Base-by-base conservation (phyloP, 2,329 filamentous ascomycete species). In the Lecanosticta acicola region DNA sequence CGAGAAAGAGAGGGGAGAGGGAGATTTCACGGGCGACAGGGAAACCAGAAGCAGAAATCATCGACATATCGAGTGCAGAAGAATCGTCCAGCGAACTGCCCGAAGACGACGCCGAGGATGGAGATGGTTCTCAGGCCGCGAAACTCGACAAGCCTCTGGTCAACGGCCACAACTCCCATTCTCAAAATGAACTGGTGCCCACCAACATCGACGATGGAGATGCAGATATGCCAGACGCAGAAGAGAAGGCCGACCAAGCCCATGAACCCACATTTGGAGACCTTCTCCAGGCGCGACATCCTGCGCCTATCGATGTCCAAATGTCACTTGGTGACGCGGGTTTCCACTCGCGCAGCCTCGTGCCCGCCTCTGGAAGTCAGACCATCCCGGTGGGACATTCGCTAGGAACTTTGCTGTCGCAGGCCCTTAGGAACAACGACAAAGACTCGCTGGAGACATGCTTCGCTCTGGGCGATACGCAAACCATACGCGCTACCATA, bases 401-500 rank as follows among this genome's bases (percentile, higher is more conserved):
- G 4, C 79, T 98, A 41, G 85, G 86, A 39, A 95, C 88, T 3
- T 88, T 96, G n/a, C 82, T 98, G 49, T 83, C 89, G 11, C 91
- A 97, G 68, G 88, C 93, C 4, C 82, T 98, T 46, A 85, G 85
- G 60, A 96, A 90, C 50, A 93, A 96, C 68, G 93, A 98, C 70
- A 78, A 79, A 51, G 83, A 85, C 53, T 83, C 96, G 42, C 83
- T 98, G 58, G 91, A 97, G 72, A 89, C 87, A 0, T 97, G 91
- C 68, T 80, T 98, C 59, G 85, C 88, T 60, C 84, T 84, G 13
- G 83, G 79, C 44, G 87, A 96, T 63, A 69, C 83, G 37, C 72
- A 77, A 53, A 90, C 84, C 52, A 84, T 98, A 55, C 84, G 85
- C 63, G 83, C 85, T 57, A 98, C 93, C 32, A 88, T 98, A 59